Evolutionary conservation across 2,329 filamentous ascomycete species (phyloP).

Genomic region (Aureobasidium namibiae): DNA sequence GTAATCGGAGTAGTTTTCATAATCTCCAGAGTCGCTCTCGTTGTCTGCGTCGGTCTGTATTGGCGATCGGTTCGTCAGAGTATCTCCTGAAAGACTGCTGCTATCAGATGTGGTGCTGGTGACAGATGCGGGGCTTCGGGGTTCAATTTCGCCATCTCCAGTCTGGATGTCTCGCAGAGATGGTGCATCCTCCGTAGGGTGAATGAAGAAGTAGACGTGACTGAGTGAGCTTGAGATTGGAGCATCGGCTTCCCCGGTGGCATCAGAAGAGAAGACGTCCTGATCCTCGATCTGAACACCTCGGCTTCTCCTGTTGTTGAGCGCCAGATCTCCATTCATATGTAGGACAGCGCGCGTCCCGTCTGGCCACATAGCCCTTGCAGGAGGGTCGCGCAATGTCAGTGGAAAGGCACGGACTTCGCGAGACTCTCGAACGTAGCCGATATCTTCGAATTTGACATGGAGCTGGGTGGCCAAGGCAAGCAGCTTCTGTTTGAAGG

Average conservation of each 20-base stretch:
- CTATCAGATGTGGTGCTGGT: background rate
- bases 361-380: background rate
- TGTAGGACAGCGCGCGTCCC: background rate
- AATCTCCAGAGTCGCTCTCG: background rate
- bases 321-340: background rate
- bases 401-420: background rate
- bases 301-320: background rate
- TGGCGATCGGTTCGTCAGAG: background rate
- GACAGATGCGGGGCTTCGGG: background rate
- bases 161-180: background rate
- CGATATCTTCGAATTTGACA: background rate
- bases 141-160: background rate
- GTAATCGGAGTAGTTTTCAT: background rate
- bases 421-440: background rate
- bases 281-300: background rate
- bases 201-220: background rate
- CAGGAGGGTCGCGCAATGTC: background rate
- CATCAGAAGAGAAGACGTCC: background rate
- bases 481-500: background rate
- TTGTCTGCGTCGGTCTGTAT: background rate
- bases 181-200: background rate
- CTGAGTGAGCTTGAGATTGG: background rate
- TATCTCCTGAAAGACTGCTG: background rate
- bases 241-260: background rate
- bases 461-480: background rate